Conservation (phyloP, 225 moss, liverwort and hornwort species). For the Sphagnum contortum region DNA sequence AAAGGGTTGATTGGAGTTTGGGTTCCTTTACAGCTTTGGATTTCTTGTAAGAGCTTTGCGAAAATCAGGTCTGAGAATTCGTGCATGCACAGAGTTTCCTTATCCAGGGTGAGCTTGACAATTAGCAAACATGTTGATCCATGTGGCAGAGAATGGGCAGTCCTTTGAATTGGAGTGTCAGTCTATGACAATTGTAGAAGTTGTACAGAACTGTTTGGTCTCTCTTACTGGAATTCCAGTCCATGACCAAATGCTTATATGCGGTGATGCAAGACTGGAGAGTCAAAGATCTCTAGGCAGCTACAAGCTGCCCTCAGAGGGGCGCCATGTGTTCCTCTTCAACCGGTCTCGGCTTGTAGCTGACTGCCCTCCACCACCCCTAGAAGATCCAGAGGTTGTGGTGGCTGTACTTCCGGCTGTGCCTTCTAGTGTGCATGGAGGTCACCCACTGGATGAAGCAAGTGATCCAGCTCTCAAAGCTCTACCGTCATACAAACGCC, state of each 20-base stretch:
- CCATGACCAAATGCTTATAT: conserved; percentile 92
- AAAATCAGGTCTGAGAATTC: too few relatives aligned
- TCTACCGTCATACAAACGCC: conserved; percentile 76
- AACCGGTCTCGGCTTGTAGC: conserved; percentile 77
- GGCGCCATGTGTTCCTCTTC: conserved; percentile 75
- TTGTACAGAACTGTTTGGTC: conserved; percentile 68
- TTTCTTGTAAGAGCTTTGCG: too few relatives aligned
- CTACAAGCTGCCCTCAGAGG: conserved; percentile 76
- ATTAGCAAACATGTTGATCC: conserved; percentile 62
- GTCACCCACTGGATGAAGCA: conserved; percentile 70
- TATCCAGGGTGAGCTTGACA: too few relatives aligned
- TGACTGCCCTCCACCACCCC: conserved; percentile 63
- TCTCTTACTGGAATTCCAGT: conserved; percentile 67
- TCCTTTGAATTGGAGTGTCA: conserved; percentile 89
- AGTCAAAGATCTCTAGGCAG: conserved; percentile 40
- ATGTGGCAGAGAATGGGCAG: conserved; percentile 96
- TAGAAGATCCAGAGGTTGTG: conserved; percentile 52
- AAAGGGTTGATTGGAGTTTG: too few relatives aligned
- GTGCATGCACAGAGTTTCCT: too few relatives aligned
- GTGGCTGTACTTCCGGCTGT: conserved; percentile 35
- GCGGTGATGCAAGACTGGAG: conserved; percentile 76
- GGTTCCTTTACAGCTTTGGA: too few relatives aligned
- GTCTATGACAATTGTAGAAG: conserved; percentile 67
- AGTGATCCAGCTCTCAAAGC: conserved; percentile 86
- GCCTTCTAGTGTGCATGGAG: conserved; percentile 50